phyloP scores from a whole-genome alignment of 2,329 filamentous ascomycete genomes.

The Penicillium verrucosum region DNA sequence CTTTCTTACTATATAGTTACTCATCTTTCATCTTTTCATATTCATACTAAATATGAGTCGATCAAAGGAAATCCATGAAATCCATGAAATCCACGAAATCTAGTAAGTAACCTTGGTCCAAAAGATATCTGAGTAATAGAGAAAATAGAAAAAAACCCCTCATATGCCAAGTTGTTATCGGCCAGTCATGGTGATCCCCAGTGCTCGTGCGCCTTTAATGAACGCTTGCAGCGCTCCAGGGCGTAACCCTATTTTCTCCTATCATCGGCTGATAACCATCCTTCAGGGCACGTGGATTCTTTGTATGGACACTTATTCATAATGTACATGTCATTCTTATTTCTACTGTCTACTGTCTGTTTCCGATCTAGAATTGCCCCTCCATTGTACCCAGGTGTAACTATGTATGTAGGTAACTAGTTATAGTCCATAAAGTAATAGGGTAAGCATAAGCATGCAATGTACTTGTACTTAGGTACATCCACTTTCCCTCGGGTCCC shows the following conservation, averaged over 20 bases:
- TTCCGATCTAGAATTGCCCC: not conserved
- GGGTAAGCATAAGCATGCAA: not conserved
- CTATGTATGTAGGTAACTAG: not conserved
- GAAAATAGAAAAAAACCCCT: constrained; percentile 8
- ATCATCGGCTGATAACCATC: constrained; percentile 10
- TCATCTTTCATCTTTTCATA: not conserved
- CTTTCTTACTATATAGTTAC: too few relatives aligned
- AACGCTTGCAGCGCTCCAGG: constrained; percentile 12
- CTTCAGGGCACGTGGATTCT: not conserved
- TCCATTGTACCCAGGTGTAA: not conserved
- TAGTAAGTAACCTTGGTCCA: not conserved
- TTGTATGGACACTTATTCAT: not conserved
- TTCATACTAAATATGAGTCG: not conserved
- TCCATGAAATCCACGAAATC: not conserved
- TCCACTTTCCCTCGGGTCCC: constrained; percentile 8
- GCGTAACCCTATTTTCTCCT: constrained; percentile 10
- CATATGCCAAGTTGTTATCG: constrained; percentile 13
- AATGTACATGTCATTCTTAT: not conserved
- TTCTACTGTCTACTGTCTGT: not conserved
- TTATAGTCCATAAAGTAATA: not conserved
- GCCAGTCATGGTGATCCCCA: constrained; percentile 8
- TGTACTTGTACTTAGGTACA: constrained; percentile 1
- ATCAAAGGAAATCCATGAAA: not conserved
- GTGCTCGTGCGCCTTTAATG: constrained; percentile 11
- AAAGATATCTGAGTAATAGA: not conserved